Evolutionary conservation across 768 basidiomycete species (phyloP), one percentile per base, ranked within the genome.

Genomic region (Lactifluus piperatus): DNA sequence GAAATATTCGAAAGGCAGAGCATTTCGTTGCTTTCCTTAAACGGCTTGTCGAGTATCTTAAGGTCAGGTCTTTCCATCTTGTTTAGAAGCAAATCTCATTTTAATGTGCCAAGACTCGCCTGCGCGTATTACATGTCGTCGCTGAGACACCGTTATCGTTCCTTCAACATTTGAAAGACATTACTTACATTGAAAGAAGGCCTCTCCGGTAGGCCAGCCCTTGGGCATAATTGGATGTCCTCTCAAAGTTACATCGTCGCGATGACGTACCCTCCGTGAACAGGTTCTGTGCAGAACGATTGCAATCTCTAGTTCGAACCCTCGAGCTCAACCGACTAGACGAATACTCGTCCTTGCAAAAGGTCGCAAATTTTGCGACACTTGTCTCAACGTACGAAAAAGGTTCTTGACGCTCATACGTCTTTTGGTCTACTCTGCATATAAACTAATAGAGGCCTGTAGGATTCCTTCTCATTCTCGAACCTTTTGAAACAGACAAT

Each of bases 21-120:
- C 97, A 99, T 73, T 99, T 99, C 67, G 92, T 97, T 16, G 95
- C 97, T 0, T 99, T 99, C 74, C 73, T 99, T 62, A 97, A 95
- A 72, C 85, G 97, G 54, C 97, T 99, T 68, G 93, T 99, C 26
- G 97, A 99, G 74, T 99, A 99, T 72, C 80, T 99, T 53, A 99
- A 98, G 81, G 95, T 93, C 51, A 18, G 26, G 11, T 13, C 5
- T 22, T 44, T 48, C 8, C 22, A n/a, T n/a, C 8, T 8, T 20
- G 13, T 27, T n/a, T 14, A 13, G 13, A 30, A 4, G 13, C 13
- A 18, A 22, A 14, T 9, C 26, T 44, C 37, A 2, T 9, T 10
- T 13, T 16, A 27, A 57, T 62, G 51, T 18, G 27, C 10, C 11
- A 41, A 97, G 94, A 98, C 95, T 18, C 82, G 97, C 54, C 98